Conservation (phyloP, 164 flowering plant genomes). For the Dillenia suffruticosa region DNA sequence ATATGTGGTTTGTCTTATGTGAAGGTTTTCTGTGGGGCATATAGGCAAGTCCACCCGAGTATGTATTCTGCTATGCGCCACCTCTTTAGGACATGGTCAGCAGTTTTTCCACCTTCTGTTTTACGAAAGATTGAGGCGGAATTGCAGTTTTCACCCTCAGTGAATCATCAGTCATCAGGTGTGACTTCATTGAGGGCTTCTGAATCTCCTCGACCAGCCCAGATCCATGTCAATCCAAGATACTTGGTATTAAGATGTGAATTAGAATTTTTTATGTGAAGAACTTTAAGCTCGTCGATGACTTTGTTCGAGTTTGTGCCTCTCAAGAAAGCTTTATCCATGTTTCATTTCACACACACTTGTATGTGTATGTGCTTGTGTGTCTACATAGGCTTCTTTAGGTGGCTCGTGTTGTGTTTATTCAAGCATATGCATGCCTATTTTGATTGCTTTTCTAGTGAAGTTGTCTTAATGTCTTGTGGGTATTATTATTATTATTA, state of each 20-base stretch:
- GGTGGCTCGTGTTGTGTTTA: too few species aligned
- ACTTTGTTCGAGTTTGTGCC: too few species aligned
- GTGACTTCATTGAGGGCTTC: constrained; percentile 41
- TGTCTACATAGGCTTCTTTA: too few species aligned
- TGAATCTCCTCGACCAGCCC: constrained; percentile 77
- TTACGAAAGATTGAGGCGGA: constrained; percentile 61
- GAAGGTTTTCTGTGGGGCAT: constrained; percentile 86
- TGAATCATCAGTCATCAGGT: constrained; percentile 41
- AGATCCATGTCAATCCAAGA: constrained; percentile 95
- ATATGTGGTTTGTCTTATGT: constrained; percentile 5
- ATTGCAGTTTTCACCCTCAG: constrained; percentile 49
- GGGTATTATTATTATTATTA: too few species aligned
- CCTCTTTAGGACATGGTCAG: constrained; percentile 90
- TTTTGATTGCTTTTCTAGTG: too few species aligned
- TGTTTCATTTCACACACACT: too few species aligned
- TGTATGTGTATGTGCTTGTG: too few species aligned
- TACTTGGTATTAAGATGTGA: constrained; percentile 71
- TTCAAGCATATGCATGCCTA: too few species aligned
- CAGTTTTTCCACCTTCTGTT: constrained; percentile 67
- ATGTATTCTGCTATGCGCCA: constrained; percentile 71
- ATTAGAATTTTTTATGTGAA: constrained; percentile 27
- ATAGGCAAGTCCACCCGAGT: constrained; percentile 70
- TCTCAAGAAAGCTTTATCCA: too few species aligned
- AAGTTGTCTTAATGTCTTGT: too few species aligned
- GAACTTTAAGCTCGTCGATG: too few species aligned